Evolutionary conservation across 2,329 filamentous ascomycete species (phyloP).

Genomic region (Zelopaecilomyces penicillatus): DNA sequence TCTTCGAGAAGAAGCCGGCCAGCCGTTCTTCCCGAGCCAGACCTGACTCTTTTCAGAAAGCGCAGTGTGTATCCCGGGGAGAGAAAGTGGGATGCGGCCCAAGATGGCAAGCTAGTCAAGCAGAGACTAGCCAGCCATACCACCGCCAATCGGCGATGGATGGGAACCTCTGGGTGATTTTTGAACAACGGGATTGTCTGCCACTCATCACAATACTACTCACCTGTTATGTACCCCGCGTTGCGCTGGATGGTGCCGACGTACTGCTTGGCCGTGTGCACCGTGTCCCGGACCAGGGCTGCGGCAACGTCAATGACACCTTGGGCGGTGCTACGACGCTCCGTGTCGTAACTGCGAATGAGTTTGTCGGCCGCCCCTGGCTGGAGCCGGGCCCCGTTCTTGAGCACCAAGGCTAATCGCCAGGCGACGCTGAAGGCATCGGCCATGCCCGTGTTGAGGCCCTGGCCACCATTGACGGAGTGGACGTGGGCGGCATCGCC

Average conservation of each 20-base stretch:
- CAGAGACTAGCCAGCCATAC: too few relatives aligned
- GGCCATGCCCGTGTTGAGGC: slow-evolving; percentile 49
- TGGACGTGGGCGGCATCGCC: slow-evolving; percentile 52
- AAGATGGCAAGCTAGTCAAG: too few relatives aligned
- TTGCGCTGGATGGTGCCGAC: slow-evolving; percentile 39
- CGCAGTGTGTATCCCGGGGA: neutral
- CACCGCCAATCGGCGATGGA: too few relatives aligned
- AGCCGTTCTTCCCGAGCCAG: too few relatives aligned
- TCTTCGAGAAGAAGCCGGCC: too few relatives aligned
- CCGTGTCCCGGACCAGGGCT: slow-evolving; percentile 35
- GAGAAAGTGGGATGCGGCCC: neutral
- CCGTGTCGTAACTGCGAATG: slow-evolving; percentile 35
- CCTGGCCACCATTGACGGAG: slow-evolving; percentile 47
- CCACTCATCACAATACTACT: slow-evolving; percentile 1
- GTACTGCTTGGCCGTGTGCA: slow-evolving; percentile 35
- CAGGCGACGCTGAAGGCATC: slow-evolving; percentile 48
- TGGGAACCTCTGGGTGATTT: too few relatives aligned
- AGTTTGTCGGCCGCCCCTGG: slow-evolving; percentile 17
- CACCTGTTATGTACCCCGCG: slow-evolving; percentile 40
- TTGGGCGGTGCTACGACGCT: slow-evolving; percentile 34
- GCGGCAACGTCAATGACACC: slow-evolving; percentile 40
- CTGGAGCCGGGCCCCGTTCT: slow-evolving; percentile 13
- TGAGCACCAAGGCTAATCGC: slow-evolving; percentile 33
- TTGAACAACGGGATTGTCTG: too few relatives aligned
- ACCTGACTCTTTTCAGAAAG: too few relatives aligned